phyloP scores from a whole-genome alignment of 345 rosid genomes.

The Pistacia vera region DNA sequence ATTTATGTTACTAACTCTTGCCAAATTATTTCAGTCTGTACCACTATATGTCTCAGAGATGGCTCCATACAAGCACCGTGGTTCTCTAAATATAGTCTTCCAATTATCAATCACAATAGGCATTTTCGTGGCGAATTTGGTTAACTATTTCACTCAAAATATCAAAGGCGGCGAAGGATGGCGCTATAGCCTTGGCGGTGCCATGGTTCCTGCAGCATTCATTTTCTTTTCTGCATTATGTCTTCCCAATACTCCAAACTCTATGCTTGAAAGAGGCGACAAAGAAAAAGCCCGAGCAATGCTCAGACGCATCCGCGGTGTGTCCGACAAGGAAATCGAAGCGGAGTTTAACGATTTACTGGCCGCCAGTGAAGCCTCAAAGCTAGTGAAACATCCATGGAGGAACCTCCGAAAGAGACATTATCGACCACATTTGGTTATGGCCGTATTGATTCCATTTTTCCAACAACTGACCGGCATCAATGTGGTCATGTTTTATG shows the following conservation, averaged over 20 bases:
- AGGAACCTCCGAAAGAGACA: constrained; percentile 19
- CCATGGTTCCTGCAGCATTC: constrained; percentile 40
- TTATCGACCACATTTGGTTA: constrained; percentile 36
- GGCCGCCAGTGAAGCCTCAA: constrained; percentile 28
- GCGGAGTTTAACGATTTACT: constrained; percentile 40
- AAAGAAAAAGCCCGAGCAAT: constrained; percentile 24
- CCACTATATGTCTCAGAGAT: constrained; percentile 61
- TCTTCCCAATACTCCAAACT: constrained; percentile 45
- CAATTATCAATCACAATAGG: constrained; percentile 54
- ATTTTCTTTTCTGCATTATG: constrained; percentile 24
- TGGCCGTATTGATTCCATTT: constrained; percentile 38
- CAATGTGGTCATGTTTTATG: constrained; percentile 48
- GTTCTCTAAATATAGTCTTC: constrained; percentile 48
- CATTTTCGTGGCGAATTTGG: constrained; percentile 45
- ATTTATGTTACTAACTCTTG: not conserved
- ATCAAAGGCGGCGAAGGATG: constrained; percentile 32
- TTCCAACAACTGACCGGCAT: constrained; percentile 44
- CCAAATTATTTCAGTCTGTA: constrained; percentile 32
- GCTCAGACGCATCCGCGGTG: constrained; percentile 28
- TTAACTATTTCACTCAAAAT: constrained; percentile 39
- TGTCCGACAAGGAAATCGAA: constrained; percentile 23
- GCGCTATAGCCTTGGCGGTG: constrained; percentile 39
- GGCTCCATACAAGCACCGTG: constrained; percentile 58
- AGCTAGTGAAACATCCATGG: constrained; percentile 35
- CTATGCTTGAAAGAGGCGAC: constrained; percentile 34